Percentiles rank a stretch among this genome's conserved stretches.
These are phyloP conservation scores for Lasiodiplodia gonubiensis DNA, from an alignment of 2,329 filamentous ascomycete genomes.

Conservation along the genomic window DNA sequence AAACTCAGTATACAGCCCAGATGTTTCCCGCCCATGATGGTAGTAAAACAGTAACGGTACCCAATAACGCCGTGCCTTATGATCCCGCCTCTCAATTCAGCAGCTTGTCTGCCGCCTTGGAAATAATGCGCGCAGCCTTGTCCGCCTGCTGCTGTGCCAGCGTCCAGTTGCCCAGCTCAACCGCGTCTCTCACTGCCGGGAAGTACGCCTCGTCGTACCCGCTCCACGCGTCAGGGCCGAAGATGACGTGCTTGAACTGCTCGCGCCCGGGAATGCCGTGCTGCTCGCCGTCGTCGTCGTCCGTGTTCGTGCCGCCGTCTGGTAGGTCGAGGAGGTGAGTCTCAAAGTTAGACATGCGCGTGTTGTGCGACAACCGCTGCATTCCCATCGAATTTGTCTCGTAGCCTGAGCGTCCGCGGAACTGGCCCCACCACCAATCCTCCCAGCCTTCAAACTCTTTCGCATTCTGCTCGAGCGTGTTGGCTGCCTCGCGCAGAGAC, in stretches of 20 bases:
- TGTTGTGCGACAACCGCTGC: constrained; percentile 77
- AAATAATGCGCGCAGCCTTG: constrained; percentile 73
- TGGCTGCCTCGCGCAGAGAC: constrained; percentile 67
- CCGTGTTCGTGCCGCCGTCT: constrained; percentile 37
- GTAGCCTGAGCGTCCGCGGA: constrained; percentile 58
- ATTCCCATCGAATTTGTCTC: constrained; percentile 73
- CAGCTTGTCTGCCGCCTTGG: constrained; percentile 54
- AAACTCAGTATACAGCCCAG: constrained; percentile 23
- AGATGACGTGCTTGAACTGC: constrained; percentile 93
- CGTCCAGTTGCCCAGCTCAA: constrained; percentile 74
- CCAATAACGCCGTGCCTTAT: constrained; percentile 18
- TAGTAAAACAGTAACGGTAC: background rate
- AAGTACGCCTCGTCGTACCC: constrained; percentile 72
- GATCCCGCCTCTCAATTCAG: constrained; percentile 15
- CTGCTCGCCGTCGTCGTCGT: constrained; percentile 36
- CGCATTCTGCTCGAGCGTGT: constrained; percentile 64
- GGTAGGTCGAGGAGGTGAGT: constrained; percentile 79
- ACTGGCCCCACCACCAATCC: constrained; percentile 69
- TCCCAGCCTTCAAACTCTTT: constrained; percentile 77
- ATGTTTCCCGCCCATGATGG: constrained; percentile 6
- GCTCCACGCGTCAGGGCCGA: constrained; percentile 81
- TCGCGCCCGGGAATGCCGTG: constrained; percentile 80
- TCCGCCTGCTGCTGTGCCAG: constrained; percentile 71
- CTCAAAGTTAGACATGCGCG: constrained; percentile 80
- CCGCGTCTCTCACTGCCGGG: constrained; percentile 82